Evolutionary conservation across 768 basidiomycete species (phyloP), one percentile per base, ranked within the genome.

Genomic region (Suillus plorans): DNA sequence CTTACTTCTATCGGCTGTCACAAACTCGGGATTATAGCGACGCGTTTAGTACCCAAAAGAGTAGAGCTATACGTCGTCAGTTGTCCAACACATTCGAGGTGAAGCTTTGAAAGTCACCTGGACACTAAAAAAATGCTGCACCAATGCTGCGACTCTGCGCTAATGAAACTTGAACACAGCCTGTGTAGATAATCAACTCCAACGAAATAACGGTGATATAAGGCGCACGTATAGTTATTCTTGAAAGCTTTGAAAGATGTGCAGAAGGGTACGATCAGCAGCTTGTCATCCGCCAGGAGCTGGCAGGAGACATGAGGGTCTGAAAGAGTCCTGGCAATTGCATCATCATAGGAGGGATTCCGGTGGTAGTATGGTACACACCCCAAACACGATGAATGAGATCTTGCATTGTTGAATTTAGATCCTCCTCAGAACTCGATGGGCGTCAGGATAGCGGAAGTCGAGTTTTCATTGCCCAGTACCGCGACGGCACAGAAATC

Each of bases 261-360:
- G 47, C 93, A 88, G 75, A 92, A 94, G 0, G 95, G 92, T 41
- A 97, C 91, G 0, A 95, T 95, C 50, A 97, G 80, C 0, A 93
- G 94, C 72, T 95, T 94, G 76, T 97, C 97, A 74, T 97, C 94
- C 13, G 94, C 92, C 66, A 93, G 84, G 18, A 99, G 87, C 73
- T 97, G 93, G 73, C 94, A 91, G 13, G 92, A 94, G 61, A 98
- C 91, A 77, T 94, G 96, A 63, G 99, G 85, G 78, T 99, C 97
- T 73, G 95, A 92, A 69, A 91, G 86, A 14, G 87, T 89, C 68
- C 95, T 97, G 79, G 50, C 68, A 69, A 64, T 59, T 68, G 66
- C 63, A 70, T 79, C 73, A 77, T 75, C 77, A 67, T 37, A 36
- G 55, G 36, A 37, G 36, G 2, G 10, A 37, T 10, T 37, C 36